Evolutionary conservation across 495 filamentous ascomycete genomes (phyloP).

Genomic region (Xylaria cubensis): DNA sequence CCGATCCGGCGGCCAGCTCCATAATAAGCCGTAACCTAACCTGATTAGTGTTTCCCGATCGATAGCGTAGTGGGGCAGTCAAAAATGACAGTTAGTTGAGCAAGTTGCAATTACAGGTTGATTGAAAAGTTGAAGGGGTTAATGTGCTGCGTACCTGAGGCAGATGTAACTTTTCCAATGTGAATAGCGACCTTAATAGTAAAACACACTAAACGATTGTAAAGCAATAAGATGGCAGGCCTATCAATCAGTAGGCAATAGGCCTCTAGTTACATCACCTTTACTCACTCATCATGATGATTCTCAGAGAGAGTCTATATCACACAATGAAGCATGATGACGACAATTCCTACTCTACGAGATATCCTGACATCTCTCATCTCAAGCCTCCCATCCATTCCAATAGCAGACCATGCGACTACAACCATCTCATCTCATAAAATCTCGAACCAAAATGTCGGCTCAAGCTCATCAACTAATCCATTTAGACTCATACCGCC

Average conservation of each 20-base stretch:
- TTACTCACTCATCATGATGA: neutral
- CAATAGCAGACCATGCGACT: slow-evolving; percentile 28
- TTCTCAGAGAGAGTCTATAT: neutral
- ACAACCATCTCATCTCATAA: slow-evolving; percentile 5
- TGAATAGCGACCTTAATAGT: neutral
- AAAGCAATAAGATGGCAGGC: neutral
- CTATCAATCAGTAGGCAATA: neutral
- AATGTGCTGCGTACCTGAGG: no score
- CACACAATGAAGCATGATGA: slow-evolving; percentile 25
- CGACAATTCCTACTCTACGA: slow-evolving; percentile 46
- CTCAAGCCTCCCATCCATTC: slow-evolving; percentile 48
- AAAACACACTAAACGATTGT: no score
- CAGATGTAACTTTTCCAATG: neutral
- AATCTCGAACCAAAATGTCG: slow-evolving; percentile 13
- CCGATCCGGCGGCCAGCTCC: neutral
- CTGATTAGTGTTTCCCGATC: neutral
- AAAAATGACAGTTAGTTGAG: neutral
- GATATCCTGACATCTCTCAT: slow-evolving; percentile 55
- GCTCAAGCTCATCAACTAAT: slow-evolving; percentile 35
- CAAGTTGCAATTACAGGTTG: no score
- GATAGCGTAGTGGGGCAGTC: neutral
- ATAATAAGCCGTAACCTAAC: neutral
- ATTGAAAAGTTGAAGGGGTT: no score
- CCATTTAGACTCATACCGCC: slow-evolving; percentile 48
- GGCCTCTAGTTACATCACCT: neutral